A percentile compares a stretch with the other conserved stretches of the same genome.
These are phyloP conservation scores for Trichomonascus vanleenenianus DNA, from an alignment of 805 yeast genomes.

Conservation along the genomic window DNA sequence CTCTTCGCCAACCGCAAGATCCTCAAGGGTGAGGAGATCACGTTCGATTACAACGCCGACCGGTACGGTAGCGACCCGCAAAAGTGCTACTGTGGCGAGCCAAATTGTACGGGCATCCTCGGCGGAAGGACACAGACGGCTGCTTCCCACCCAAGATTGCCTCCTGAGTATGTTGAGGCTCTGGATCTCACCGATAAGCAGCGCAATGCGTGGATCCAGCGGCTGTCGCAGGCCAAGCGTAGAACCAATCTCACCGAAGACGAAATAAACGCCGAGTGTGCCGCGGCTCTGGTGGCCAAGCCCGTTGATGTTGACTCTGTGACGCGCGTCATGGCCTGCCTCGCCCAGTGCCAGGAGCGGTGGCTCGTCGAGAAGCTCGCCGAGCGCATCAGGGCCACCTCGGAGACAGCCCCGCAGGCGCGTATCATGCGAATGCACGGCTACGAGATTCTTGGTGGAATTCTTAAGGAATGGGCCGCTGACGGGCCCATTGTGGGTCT, in stretches of 20 bases:
- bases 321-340: conserved; percentile 69
- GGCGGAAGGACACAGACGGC: conserved; percentile 98
- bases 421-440: conserved; percentile 78
- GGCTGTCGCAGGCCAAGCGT: conserved; percentile 44
- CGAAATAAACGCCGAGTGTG: conserved; percentile 49
- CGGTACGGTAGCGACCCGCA: conserved; percentile 93
- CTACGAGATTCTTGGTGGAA: conserved; percentile 62
- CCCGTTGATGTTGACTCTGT: conserved; percentile 54
- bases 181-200: conserved; percentile 64
- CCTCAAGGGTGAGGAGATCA: conserved; percentile 74
- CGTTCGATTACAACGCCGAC: conserved; percentile 91
- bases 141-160: conserved; percentile 37
- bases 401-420: conserved; percentile 43
- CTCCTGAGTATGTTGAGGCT: conserved; percentile 50
- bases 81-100: conserved; percentile 88
- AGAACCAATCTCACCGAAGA: conserved; percentile 30
- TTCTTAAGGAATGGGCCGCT: conserved; percentile 37
- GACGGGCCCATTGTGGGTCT: conserved; percentile 37
- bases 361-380: conserved; percentile 59
- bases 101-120: conserved; percentile 84
- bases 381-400: conserved; percentile 52
- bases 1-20: conserved; percentile 79
- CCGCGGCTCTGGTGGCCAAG: conserved; percentile 46
- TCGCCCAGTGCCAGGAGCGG: conserved; percentile 67
- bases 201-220: conserved; percentile 40